Conservation (phyloP, 257 asterid genomes). For the Solanum habrochaites region DNA sequence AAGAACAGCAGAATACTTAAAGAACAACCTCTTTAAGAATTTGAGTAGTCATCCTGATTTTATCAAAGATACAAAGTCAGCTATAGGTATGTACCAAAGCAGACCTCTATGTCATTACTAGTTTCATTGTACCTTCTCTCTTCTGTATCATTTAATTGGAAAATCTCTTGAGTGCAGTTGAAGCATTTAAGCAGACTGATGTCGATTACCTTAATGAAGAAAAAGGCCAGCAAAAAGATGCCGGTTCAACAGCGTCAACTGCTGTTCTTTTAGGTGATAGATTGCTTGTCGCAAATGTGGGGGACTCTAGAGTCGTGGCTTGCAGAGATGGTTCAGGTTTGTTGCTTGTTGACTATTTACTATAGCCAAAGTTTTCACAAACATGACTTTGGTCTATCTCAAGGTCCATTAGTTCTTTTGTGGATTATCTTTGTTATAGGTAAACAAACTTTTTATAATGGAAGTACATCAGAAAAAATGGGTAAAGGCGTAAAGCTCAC, state of each 20-base stretch:
- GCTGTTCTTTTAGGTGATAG: slow-evolving; percentile 58
- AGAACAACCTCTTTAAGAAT: slow-evolving; percentile 62
- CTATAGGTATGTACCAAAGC: slow-evolving; percentile 41
- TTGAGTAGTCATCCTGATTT: slow-evolving; percentile 61
- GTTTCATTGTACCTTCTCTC: background rate
- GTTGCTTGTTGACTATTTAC: background rate
- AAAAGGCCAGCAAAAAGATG: slow-evolving; percentile 57
- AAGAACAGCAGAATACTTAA: slow-evolving; percentile 67
- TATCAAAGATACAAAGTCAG: slow-evolving; percentile 53
- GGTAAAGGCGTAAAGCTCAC: background rate
- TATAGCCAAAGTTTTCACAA: background rate
- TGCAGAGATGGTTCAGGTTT: slow-evolving; percentile 70
- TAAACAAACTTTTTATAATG: background rate
- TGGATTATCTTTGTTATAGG: background rate
- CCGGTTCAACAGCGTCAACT: slow-evolving; percentile 83
- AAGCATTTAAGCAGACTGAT: slow-evolving; percentile 57
- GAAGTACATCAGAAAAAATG: background rate
- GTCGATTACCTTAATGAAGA: slow-evolving; percentile 56
- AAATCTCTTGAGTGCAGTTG: slow-evolving; percentile 40
- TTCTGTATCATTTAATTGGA: slow-evolving; percentile 4
- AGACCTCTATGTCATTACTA: background rate
- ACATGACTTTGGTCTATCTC: background rate
- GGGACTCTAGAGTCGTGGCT: slow-evolving; percentile 82
- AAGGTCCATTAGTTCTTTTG: background rate
- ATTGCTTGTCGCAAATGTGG: slow-evolving; percentile 67